phyloP scores from a whole-genome alignment of 306 rosid genomes.

The Coriaria nepalensis region DNA sequence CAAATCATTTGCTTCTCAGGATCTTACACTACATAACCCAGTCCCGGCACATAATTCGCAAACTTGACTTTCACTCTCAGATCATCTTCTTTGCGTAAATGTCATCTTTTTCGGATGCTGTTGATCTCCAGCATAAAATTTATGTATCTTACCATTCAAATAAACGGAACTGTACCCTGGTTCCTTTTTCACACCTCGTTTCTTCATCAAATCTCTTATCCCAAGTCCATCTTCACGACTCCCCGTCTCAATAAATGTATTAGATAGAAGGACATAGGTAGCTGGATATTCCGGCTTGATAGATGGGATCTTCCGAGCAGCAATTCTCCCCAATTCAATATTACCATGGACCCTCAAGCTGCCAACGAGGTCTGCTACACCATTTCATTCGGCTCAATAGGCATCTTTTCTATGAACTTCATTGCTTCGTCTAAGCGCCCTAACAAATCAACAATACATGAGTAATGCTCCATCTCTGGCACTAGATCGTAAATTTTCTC shows the following conservation, averaged over 20 bases:
- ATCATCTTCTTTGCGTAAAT: constrained; percentile 34
- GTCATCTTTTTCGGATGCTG: constrained; percentile 40
- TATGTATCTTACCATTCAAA: constrained; percentile 44
- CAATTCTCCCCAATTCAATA: constrained; percentile 41
- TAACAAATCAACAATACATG: constrained; percentile 60
- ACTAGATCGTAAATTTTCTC: constrained; percentile 30
- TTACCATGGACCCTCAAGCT: constrained; percentile 69
- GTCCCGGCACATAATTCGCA: constrained; percentile 14
- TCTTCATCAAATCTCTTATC: constrained; percentile 49
- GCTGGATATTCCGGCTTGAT: constrained; percentile 39
- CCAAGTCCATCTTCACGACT: constrained; percentile 29
- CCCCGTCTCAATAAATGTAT: constrained; percentile 47
- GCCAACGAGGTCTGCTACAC: constrained; percentile 70
- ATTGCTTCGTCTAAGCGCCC: constrained; percentile 41
- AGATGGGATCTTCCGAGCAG: constrained; percentile 49
- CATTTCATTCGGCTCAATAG: constrained; percentile 46
- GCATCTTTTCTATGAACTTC: constrained; percentile 49
- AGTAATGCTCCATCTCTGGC: constrained; percentile 62
- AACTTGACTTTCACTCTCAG: constrained; percentile 24
- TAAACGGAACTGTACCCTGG: constrained; percentile 59
- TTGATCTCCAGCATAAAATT: constrained; percentile 55
- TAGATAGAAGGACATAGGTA: constrained; percentile 55
- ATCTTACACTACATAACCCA: constrained; percentile 10
- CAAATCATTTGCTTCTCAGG: no score
- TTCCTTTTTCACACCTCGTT: constrained; percentile 52